Conservation (phyloP, 1,139 yeast species). For the Meyerozyma carpophila region DNA sequence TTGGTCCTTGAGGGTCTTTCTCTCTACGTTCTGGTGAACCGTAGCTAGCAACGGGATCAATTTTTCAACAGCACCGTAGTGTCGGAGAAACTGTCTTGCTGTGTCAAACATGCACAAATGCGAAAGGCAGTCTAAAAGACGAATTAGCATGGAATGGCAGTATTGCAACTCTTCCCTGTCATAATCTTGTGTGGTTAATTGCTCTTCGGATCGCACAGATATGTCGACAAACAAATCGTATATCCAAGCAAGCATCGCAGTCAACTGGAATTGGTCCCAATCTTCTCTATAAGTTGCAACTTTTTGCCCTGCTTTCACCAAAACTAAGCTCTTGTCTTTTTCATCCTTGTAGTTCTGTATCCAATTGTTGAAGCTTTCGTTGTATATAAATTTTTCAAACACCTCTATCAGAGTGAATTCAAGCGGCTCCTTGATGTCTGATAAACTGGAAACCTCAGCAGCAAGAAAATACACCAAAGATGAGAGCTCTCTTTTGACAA, state of each 20-base stretch:
- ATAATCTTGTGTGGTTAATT: constrained; percentile 9
- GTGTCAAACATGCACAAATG: constrained; percentile 47
- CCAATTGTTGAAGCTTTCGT: constrained; percentile 22
- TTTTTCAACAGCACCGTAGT: constrained; percentile 43
- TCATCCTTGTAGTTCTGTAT: constrained; percentile 2
- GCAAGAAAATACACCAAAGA: not conserved
- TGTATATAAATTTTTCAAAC: constrained; percentile 13
- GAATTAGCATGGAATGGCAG: constrained; percentile 20
- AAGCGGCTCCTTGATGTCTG: not conserved
- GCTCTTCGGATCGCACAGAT: constrained; percentile 7
- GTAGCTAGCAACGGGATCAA: constrained; percentile 40
- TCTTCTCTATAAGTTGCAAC: constrained; percentile 43
- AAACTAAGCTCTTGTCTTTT: constrained; percentile 2
- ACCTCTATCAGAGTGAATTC: constrained; percentile 7
- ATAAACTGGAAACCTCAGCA: not conserved
- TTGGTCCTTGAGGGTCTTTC: constrained; percentile 11
- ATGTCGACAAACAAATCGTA: constrained; percentile 28
- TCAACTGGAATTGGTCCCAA: constrained; percentile 50
- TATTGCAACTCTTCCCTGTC: constrained; percentile 7
- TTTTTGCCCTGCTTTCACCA: constrained; percentile 31
- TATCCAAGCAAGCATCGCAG: constrained; percentile 53
- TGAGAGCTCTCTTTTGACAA: not conserved
- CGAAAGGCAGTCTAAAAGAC: constrained; percentile 46
- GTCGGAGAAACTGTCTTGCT: constrained; percentile 45
- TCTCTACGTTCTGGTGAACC: constrained; percentile 42